phyloP scores from a whole-genome alignment of 495 filamentous ascomycete species.

The Immersiella caudata region DNA sequence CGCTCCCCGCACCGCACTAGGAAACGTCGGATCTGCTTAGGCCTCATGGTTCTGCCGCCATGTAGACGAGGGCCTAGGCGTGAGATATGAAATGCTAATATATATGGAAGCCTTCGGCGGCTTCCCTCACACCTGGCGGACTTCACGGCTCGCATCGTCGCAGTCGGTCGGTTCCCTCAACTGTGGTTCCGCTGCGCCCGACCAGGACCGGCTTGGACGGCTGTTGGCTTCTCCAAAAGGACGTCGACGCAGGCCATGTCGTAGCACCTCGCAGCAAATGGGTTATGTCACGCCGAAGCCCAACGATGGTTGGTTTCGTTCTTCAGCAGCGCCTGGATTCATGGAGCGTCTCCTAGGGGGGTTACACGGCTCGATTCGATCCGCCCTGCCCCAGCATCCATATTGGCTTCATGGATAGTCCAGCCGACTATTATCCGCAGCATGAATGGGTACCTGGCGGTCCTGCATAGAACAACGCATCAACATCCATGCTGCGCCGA shows the following conservation, averaged over 20 bases:
- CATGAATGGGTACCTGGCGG: conserved; percentile 17
- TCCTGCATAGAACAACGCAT: conserved; percentile 16
- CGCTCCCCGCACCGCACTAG: conserved; percentile 18
- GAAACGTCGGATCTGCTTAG: conserved; percentile 12
- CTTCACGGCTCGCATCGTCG: not conserved
- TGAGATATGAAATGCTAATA: conserved; percentile 12
- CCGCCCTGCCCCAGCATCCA: conserved; percentile 32
- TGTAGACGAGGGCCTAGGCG: conserved; percentile 5
- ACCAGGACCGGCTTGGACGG: not conserved
- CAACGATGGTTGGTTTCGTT: not conserved
- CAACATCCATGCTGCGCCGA: not conserved
- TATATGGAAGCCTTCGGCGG: conserved; percentile 24
- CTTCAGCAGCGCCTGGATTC: not conserved
- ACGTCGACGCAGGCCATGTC: not conserved
- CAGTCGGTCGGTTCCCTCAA: not conserved
- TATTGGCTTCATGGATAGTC: conserved; percentile 31
- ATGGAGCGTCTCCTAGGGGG: conserved; percentile 8
- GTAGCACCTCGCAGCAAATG: not conserved
- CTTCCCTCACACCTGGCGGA: conserved; percentile 28
- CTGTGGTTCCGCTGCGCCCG: not conserved
- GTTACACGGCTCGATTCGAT: conserved; percentile 40
- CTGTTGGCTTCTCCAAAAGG: not conserved
- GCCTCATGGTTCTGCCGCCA: conserved; percentile 15
- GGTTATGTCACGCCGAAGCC: not conserved
- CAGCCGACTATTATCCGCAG: conserved; percentile 34